Evolutionary conservation across 768 basidiomycete genomes (phyloP).

Genomic region (Lanmaoa rubissima): DNA sequence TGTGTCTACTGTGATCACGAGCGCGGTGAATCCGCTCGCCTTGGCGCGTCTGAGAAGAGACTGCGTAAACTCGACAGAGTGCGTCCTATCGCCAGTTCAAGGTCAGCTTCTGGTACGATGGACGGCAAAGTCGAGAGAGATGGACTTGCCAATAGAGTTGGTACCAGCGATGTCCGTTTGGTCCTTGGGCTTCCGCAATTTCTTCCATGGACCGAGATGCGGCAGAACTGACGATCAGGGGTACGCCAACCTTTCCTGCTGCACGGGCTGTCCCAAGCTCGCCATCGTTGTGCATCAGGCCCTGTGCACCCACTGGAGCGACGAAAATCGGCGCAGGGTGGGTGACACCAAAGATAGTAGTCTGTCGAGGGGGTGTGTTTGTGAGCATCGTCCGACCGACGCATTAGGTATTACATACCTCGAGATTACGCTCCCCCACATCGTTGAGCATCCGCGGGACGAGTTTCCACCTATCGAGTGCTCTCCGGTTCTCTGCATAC

Average conservation of each 20-base stretch:
- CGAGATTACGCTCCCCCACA: constrained; percentile 46
- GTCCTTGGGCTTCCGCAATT: constrained; percentile 46
- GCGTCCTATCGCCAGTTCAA: constrained; percentile 32
- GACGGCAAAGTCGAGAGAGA: background rate
- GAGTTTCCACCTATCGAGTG: constrained; percentile 54
- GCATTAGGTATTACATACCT: constrained; percentile 33
- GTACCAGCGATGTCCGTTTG: constrained; percentile 43
- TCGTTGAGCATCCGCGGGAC: constrained; percentile 57
- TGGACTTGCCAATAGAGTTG: constrained; percentile 44
- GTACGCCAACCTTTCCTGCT: constrained; percentile 45
- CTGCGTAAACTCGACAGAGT: constrained; percentile 35
- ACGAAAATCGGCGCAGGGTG: constrained; percentile 45
- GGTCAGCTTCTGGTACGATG: background rate
- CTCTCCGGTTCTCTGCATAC: constrained; percentile 58
- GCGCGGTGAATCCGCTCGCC: constrained; percentile 38
- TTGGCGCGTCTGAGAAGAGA: constrained; percentile 45
- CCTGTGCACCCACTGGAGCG: constrained; percentile 58
- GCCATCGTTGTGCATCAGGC: constrained; percentile 42
- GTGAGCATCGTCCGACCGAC: background rate
- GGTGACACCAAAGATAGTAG: constrained; percentile 54
- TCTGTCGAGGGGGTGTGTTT: constrained; percentile 35
- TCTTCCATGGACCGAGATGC: constrained; percentile 50
- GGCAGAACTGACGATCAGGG: constrained; percentile 29
- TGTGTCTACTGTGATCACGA: constrained; percentile 47
- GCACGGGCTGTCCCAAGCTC: constrained; percentile 47